Evolutionary conservation across 768 basidiomycete genomes (phyloP), one percentile per base, ranked within the genome.

Genomic region (Boletus sp.): DNA sequence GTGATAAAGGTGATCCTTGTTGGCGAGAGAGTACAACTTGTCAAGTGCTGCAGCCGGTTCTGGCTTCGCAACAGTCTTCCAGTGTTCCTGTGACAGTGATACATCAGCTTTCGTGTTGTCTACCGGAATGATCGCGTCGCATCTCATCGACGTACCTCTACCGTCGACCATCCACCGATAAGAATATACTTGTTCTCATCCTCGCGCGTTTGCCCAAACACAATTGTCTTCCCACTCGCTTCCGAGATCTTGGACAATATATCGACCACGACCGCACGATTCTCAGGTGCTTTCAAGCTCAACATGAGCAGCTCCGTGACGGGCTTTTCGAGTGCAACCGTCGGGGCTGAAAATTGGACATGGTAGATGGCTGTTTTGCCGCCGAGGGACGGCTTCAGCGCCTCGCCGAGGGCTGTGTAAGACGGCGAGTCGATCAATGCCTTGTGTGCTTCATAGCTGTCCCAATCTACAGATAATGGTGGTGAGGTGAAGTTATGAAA

Each of bases 201-300:
- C 49, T 64, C 60, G 20, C 50, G 55, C 15, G 58, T 51, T 37
- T 59, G 47, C 35, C 69, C 71, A 28, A 59, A 72, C 10, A 64
- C 62, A 5, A 68, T 5, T 8, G 5, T 41, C 35, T 61, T 47
- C 29, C 32, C 35, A 18, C n/a, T 64, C 4, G 17, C 50, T 6
- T 68, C 58, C 0, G 61, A 62, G 20, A 64, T 7, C 52, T 49
- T 39, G 30, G 56, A 24, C 47, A 68, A 30, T 14, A 63, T 54
- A 0, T 59, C 54, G 10, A 57, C 56, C 1, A 66, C 57, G n/a
- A 47, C 7, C 2, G 37, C 57, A 5, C 69, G 70, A 39, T 70
- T 55, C 53, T 61, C 69, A 24, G 24, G 24, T 24, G 24, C 24
- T 24, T 24, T 24, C 24, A 24, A 24, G 24, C 24, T 24, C 24